Evolutionary conservation across 2,329 filamentous ascomycete genomes (phyloP).

Genomic region (Acephala macrosclerotiorum): DNA sequence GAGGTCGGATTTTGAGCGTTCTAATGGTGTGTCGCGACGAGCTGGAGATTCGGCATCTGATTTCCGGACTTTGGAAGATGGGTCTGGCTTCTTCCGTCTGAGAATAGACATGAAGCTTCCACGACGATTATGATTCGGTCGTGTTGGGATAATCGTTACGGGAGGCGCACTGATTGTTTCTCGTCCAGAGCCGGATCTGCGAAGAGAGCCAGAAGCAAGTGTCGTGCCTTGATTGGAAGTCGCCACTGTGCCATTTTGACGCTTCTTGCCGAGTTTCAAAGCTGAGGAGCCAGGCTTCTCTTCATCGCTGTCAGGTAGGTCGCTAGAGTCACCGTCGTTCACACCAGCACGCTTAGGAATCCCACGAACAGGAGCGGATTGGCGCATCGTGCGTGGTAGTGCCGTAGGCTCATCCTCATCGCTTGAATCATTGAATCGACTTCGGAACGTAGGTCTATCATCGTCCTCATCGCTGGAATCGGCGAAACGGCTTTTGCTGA

Average conservation of each 20-base stretch:
- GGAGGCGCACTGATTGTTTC: constrained; percentile 38
- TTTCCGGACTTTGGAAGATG: constrained; percentile 60
- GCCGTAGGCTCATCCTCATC: constrained; percentile 55
- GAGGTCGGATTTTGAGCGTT: constrained; percentile 63
- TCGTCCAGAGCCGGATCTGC: constrained; percentile 47
- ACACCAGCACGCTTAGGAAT: constrained; percentile 53
- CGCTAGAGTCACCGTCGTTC: constrained; percentile 66
- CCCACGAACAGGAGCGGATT: constrained; percentile 52
- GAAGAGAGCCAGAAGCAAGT: constrained; percentile 43
- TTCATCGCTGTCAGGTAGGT: constrained; percentile 67
- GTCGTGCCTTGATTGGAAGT: constrained; percentile 27
- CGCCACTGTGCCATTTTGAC: constrained; percentile 25
- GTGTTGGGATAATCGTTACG: constrained; percentile 20
- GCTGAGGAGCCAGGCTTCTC: constrained; percentile 48
- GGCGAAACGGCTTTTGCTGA: constrained; percentile 40
- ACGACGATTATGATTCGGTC: constrained; percentile 48
- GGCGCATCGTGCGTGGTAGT: constrained; percentile 33
- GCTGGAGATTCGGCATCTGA: constrained; percentile 64
- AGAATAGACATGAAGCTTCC: constrained; percentile 65
- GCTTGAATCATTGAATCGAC: constrained; percentile 68
- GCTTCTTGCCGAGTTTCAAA: constrained; percentile 26
- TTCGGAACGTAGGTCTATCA: constrained; percentile 46
- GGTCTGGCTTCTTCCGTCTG: constrained; percentile 67
- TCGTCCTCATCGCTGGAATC: constrained; percentile 47
- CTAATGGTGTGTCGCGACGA: constrained; percentile 66